Base-by-base conservation (phyloP, 2,329 filamentous ascomycete species). In the Trichoderma harzianum region DNA sequence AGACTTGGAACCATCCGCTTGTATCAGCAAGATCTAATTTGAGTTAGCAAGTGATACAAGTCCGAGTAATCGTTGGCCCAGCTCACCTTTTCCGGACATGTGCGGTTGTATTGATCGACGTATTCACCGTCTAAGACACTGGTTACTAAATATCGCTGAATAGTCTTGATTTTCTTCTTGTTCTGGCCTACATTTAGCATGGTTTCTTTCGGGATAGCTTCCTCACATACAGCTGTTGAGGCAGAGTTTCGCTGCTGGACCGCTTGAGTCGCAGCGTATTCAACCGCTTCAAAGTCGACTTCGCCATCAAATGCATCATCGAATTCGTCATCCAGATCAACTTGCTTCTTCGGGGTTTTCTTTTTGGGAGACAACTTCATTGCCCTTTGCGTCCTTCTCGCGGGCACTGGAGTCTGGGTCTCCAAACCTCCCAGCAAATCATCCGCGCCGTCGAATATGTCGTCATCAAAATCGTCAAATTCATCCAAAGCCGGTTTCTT, bases 121-220 rank as follows among this genome's bases (percentile, higher is more conserved):
- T 93, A 97, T 60, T 90, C 86, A 76, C 88, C 88, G 73, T 93
- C 88, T 73, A 92, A 83, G 75, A 95, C 89, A 78, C 91, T 90
- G 75, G 91, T 92, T 76, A 98, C 88, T 74, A 95, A 85, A 83
- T 97, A 97, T 75, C 95, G 91, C 82, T 97, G 94, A 78, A 97
- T 97, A 62, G 91, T 89, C 83, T 90, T 91, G 76, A 87, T 84
- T 80, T 91, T 92, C 79, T 86, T 84, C 79, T 85, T 88, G 82
- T 87, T 89, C 92, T 92, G 88, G 85, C 84, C 81, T 83, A 82
- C 79, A 78, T 85, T 95, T 91, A 94, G 92, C 84, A 86, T 83
- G 76, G 78, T 77, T 74, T 74, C 75, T 74, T 74, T 69, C 73
- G 65, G 72, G 72, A 69, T 65, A 62, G 58, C 61, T 58, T 73